Conservation (phyloP, 257 asterid genomes). For the Solanum acaule region DNA sequence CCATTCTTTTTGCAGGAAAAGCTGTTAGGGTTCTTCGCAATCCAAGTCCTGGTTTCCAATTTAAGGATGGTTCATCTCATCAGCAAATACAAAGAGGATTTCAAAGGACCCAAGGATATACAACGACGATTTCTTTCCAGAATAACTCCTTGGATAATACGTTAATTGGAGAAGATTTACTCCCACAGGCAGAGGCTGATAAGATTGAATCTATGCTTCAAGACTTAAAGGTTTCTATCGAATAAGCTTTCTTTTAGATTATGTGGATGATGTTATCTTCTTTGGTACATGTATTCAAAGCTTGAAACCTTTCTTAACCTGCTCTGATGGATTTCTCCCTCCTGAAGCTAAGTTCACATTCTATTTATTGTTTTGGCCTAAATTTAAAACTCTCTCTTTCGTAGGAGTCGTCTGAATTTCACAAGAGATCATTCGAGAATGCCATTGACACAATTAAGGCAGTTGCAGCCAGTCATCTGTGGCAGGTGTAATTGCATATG, state of each 20-base stretch:
- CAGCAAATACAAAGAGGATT: constrained; percentile 67
- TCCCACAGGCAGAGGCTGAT: constrained; percentile 89
- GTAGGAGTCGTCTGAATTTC: constrained; percentile 93
- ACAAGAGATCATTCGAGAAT: constrained; percentile 84
- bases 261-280: not conserved
- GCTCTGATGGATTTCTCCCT: not conserved
- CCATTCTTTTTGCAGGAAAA: constrained; percentile 92
- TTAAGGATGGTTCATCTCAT: constrained; percentile 33
- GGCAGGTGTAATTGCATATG: constrained; percentile 64
- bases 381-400: not conserved
- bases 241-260: not conserved
- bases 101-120: constrained; percentile 46
- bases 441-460: constrained; percentile 69
- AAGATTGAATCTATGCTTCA: constrained; percentile 89
- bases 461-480: constrained; percentile 97
- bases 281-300: not conserved
- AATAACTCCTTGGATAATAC: constrained; percentile 35
- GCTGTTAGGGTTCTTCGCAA: constrained; percentile 92
- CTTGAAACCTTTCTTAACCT: not conserved
- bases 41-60: constrained; percentile 65
- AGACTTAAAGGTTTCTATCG: constrained; percentile 44
- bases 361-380: not conserved
- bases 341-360: not conserved
- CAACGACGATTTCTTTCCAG: constrained; percentile 25
- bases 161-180: constrained; percentile 62